Evolutionary conservation across 225 moss, liverwort and hornwort species (phyloP).

Genomic region (Asterella californica): DNA sequence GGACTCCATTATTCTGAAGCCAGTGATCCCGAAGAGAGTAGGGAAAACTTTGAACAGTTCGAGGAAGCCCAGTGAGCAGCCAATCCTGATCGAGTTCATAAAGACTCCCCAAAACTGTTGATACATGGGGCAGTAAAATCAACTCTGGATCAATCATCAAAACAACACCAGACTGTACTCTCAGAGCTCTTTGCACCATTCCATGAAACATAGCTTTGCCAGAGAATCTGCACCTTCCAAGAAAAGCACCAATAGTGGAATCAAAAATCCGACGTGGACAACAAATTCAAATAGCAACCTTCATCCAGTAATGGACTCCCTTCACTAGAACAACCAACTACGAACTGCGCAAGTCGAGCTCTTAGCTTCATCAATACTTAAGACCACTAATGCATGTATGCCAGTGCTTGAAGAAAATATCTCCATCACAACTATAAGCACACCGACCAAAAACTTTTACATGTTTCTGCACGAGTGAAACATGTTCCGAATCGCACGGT

Average conservation of each 20-base stretch:
- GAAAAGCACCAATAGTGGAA: constrained; percentile 3
- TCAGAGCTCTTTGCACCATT: constrained; percentile 73
- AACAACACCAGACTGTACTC: constrained; percentile 56
- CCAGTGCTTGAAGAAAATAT: neutral
- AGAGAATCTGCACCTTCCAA: constrained; percentile 61
- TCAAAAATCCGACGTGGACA: neutral
- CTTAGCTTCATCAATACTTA: neutral
- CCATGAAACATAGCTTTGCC: constrained; percentile 88
- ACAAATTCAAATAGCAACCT: neutral
- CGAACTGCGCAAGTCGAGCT: neutral
- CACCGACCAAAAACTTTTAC: neutral
- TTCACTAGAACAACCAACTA: neutral
- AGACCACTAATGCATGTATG: neutral
- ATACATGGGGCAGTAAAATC: constrained; percentile 52
- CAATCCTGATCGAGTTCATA: constrained; percentile 35
- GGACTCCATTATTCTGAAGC: constrained; percentile 15
- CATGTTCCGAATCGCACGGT: neutral
- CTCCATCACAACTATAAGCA: neutral
- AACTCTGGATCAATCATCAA: constrained; percentile 75
- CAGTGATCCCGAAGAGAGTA: constrained; percentile 23
- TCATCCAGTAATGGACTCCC: neutral
- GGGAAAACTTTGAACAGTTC: constrained; percentile 27
- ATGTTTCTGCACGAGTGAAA: neutral
- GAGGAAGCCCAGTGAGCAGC: constrained; percentile 42
- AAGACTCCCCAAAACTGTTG: constrained; percentile 30